phyloP scores from a whole-genome alignment of 345 rosid genomes.

The Capsella bursapastoris region DNA sequence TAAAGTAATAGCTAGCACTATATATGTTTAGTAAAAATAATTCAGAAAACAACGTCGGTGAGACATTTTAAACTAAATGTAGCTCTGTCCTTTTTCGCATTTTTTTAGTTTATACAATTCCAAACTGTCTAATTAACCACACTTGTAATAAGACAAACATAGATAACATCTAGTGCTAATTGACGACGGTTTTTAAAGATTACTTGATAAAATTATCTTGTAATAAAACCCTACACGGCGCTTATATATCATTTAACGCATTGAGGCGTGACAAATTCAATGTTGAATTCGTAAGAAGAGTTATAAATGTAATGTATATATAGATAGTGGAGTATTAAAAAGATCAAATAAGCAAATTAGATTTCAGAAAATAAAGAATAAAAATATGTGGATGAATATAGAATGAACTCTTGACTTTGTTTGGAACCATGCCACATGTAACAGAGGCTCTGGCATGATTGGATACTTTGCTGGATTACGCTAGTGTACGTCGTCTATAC shows the following conservation, averaged over 20 bases:
- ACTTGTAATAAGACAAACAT: constrained; percentile 21
- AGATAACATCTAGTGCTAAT: constrained; percentile 10
- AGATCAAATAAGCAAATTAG: not conserved
- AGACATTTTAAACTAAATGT: not conserved
- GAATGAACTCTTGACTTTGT: constrained; percentile 16
- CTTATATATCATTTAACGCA: constrained; percentile 10
- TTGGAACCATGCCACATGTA: constrained; percentile 31
- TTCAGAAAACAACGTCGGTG: constrained; percentile 29
- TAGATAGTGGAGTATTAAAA: constrained; percentile 23
- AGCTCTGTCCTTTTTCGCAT: constrained; percentile 19
- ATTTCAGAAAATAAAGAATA: not conserved
- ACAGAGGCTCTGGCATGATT: constrained; percentile 38
- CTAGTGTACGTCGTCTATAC: constrained; percentile 37
- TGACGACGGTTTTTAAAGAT: constrained; percentile 1
- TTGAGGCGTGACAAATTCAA: constrained; percentile 30
- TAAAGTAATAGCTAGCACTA: constrained; percentile 7
- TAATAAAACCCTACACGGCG: not conserved
- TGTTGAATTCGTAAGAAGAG: constrained; percentile 26
- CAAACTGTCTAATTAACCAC: constrained; percentile 4
- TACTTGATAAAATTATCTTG: constrained; percentile 9
- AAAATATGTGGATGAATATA: not conserved
- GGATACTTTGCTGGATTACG: constrained; percentile 43
- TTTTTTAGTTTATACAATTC: not conserved
- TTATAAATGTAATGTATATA: not conserved
- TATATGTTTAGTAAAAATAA: not conserved